Conservation (phyloP, 306 rosid genomes). For the Hylodesmum podocarpum region DNA sequence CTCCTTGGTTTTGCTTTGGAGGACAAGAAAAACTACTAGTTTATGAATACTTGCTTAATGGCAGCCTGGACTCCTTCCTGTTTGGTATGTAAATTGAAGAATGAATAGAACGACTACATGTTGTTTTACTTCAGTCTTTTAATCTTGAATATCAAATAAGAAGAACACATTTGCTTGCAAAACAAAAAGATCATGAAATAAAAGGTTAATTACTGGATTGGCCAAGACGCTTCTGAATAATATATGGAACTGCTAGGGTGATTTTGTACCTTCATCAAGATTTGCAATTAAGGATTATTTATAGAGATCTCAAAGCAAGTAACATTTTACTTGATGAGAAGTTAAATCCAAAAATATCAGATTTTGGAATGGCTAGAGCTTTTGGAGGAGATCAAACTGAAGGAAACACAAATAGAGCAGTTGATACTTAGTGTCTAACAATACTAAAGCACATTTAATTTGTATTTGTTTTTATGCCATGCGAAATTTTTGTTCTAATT, state of each 20-base stretch:
- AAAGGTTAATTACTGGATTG: background rate
- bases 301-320: constrained; percentile 21
- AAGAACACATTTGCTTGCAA: background rate
- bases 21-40: background rate
- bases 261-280: constrained; percentile 11
- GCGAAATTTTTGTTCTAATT: background rate
- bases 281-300: background rate
- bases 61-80: background rate
- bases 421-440: background rate
- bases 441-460: background rate
- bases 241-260: background rate
- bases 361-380: background rate
- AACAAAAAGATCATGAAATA: background rate
- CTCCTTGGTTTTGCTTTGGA: background rate
- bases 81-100: constrained; percentile 18
- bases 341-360: constrained; percentile 1
- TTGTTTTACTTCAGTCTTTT: background rate
- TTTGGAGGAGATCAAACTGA: background rate
- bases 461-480: background rate
- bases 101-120: too few species aligned
- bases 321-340: constrained; percentile 3
- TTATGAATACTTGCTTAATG: background rate
- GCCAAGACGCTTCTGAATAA: background rate
- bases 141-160: background rate
- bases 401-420: background rate